Base-by-base conservation (phyloP, 495 filamentous ascomycete species). In the Articulospora tetracladia region DNA sequence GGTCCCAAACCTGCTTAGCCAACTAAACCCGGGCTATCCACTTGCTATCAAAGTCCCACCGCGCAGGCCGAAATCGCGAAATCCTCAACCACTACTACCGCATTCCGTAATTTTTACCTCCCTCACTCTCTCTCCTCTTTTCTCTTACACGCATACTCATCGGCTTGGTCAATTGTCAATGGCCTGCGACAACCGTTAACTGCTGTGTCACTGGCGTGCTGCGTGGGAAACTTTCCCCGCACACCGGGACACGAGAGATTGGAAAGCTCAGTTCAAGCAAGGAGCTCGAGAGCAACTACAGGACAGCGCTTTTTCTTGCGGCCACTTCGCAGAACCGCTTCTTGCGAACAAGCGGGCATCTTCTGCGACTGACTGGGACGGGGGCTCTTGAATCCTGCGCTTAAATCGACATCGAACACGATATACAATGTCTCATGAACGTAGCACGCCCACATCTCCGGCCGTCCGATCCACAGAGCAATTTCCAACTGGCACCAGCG, bases 201-300 rank as follows among this genome's bases (percentile, higher is more conserved):
- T 79, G 73, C 49, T 62, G 68, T 66, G 65, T 70, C 62, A 58
- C 60, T 66, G 63, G 77, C 76, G 72, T 73, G 72, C 71, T 75
- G 76, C 74, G 76, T 73, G 76, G 74, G 78, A 73, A 66, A 44
- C 66, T 64, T 77, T 79, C 78, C 78, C 78, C 79, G 78, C 78
- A 80, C 74, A 77, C 70, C 72, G 71, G 73, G 72, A 66, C 68
- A 68, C 68, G 60, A 65, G 54, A 63, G 39, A n/a, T 3, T 44
- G 3, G 39, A n/a, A 44, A 44, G 30, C 30, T 34, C 15, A 44
- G 39, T 3, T 44, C n/a, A 7, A 44, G 39, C 55, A 62, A 57
- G 53, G 54, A 58, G 26, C 27, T 46, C 57, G 46, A 57, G 59
- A 56, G 49, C 59, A 51, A 61, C 50, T 54, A 62, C 52, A 54